Conservation (phyloP, 2,329 filamentous ascomycete species). For the Pseudonectria foliicola region DNA sequence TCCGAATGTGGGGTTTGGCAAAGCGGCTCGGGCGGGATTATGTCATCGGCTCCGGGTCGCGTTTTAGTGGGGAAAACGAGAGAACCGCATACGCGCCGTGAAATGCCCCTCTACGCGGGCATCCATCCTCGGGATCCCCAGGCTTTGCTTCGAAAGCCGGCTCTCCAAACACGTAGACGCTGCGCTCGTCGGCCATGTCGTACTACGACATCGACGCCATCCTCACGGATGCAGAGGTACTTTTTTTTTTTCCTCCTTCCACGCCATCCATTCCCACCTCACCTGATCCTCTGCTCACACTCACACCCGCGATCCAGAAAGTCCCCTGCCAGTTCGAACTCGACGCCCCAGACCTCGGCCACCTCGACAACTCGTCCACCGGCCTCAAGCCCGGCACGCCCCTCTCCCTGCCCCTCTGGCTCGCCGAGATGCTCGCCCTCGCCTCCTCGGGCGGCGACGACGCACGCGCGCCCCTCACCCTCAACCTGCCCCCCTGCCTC, state of each 20-base stretch:
- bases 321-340: slow-evolving; percentile 92
- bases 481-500: slow-evolving; percentile 75
- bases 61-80: slow-evolving; percentile 10
- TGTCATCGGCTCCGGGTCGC: slow-evolving; percentile 16
- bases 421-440: slow-evolving; percentile 86
- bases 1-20: too few relatives aligned
- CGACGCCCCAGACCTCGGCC: slow-evolving; percentile 77
- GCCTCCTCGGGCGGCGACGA: slow-evolving; percentile 40
- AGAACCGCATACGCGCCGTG: slow-evolving; percentile 12
- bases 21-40: slow-evolving; percentile 8
- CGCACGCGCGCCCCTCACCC: slow-evolving; percentile 58
- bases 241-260: not conserved
- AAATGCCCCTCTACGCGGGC: slow-evolving; percentile 6
- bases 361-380: slow-evolving; percentile 75
- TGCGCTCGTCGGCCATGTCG: slow-evolving; percentile 44
- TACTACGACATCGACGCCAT: slow-evolving; percentile 85
- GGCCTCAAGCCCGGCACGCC: slow-evolving; percentile 74
- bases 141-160: too few relatives aligned
- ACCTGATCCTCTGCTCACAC: too few relatives aligned
- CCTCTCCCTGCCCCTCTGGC: slow-evolving; percentile 83
- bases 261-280: not conserved
- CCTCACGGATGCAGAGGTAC: slow-evolving; percentile 74
- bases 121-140: too few relatives aligned
- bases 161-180: not conserved
- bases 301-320: slow-evolving; percentile 53